A percentile compares a stretch with the other conserved stretches of the same genome.
Conservation (phyloP, 495 filamentous ascomycete genomes). For the Apodospora peruviana region DNA sequence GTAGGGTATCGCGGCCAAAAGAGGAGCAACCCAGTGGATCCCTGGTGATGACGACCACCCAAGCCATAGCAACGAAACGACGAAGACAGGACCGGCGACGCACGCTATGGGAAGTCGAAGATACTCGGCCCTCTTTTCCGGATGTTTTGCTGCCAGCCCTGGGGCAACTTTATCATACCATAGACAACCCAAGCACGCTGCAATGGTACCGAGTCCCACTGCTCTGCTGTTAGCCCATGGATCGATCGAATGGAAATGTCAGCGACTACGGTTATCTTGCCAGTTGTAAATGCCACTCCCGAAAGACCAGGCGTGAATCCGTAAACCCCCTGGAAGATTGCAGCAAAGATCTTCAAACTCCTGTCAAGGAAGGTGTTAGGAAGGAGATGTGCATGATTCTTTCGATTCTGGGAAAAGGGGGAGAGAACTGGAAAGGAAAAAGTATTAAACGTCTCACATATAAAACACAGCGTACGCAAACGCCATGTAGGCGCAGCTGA, state of each 20-base stretch:
- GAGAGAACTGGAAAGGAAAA: not conserved
- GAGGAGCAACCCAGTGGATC: slow-evolving; percentile 58
- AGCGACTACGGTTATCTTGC: slow-evolving; percentile 5
- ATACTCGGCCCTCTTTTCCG: slow-evolving; percentile 38
- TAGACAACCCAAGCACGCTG: slow-evolving; percentile 47
- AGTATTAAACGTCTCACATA: too few species aligned
- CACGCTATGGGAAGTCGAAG: slow-evolving; percentile 62
- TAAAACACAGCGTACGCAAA: slow-evolving; percentile 67
- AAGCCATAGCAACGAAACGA: slow-evolving; percentile 60
- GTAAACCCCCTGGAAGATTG: slow-evolving; percentile 48
- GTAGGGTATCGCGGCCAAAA: slow-evolving; percentile 53
- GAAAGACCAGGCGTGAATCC: slow-evolving; percentile 30
- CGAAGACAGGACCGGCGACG: slow-evolving; percentile 53
- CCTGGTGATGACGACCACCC: slow-evolving; percentile 53
- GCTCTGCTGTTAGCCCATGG: not conserved
- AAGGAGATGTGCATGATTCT: not conserved
- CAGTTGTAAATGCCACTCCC: slow-evolving; percentile 23
- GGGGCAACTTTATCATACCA: slow-evolving; percentile 24
- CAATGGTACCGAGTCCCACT: slow-evolving; percentile 41
- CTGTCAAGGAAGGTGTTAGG: not conserved
- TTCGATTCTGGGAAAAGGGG: not conserved
- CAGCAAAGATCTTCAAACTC: slow-evolving; percentile 52
- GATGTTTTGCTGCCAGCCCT: slow-evolving; percentile 12
- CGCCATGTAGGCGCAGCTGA: slow-evolving; percentile 57
- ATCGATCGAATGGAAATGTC: not conserved